Evolutionary conservation across 805 yeast species (phyloP), one percentile per base, ranked within the genome.

Genomic region (Teunomyces cretensis): DNA sequence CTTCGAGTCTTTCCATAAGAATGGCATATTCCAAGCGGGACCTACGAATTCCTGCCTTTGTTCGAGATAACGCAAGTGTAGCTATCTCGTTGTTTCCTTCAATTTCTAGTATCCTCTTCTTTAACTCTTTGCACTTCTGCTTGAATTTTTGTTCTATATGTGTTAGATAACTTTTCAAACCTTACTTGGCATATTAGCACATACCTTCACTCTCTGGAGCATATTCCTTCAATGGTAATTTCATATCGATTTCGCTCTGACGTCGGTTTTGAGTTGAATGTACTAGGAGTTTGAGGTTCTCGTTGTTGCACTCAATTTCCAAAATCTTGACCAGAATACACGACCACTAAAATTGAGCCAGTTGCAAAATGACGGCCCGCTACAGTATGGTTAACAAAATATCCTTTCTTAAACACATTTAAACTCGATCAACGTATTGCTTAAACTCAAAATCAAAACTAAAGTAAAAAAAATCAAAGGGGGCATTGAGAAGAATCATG

Each of bases 1-100:
- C 73, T 54, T 91, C 97, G 33, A 94, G 74, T 48, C 87, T 75
- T 60, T 92, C 97, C 36, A 91, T 67, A 26, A 94, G 68, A 9
- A 92, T 70, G 1, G 91, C 79, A 57, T 94, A 86, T 60, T 94
- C 98, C 37, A 90, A 75, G 46, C 96, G 79, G 38, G 88, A 72
- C 51, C 97, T 72, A 54, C 88, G 81, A 30, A 91, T 82, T 7
- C 90, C 80, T 22, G 81, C 75, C 51, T 87, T 81, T 9, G 95
- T 83, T 54, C 96, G 79, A 12, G 84, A 78, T 28, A 94, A 80
- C 1, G 94, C 87, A 26, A 89, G 67, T 0, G 90, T 78, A 43
- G 89, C 80, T 6, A 81, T 68, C 59, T 88, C 94, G 62, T 90
- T 92, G 56, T 81, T 81, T 43, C 80, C 83, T 57, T 89, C 95